These are phyloP conservation scores for Rubia occidens DNA, from an alignment of 305 asterid genomes.

Conservation along the genomic window DNA sequence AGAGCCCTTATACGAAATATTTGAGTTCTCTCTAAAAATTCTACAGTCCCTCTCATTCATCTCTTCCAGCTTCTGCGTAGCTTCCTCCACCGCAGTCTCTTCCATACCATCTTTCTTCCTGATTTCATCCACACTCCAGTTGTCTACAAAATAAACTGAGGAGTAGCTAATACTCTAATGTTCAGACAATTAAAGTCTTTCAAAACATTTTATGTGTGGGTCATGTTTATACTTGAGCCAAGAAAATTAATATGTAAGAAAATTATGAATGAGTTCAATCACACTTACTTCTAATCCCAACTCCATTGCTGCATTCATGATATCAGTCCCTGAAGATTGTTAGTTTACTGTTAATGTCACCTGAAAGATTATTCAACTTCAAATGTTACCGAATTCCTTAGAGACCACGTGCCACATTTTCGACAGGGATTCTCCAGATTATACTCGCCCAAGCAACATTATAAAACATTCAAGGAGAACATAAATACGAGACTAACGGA, in stretches of 20 bases:
- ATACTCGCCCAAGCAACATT: slow-evolving; percentile 5
- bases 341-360: slow-evolving; percentile 92
- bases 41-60: slow-evolving; percentile 91
- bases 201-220: too few relatives aligned
- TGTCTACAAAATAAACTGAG: too few relatives aligned
- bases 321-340: slow-evolving; percentile 84
- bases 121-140: slow-evolving; percentile 34
- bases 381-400: slow-evolving; percentile 4
- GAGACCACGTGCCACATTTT: neutral
- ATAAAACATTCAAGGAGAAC: neutral
- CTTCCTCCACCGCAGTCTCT: slow-evolving; percentile 69
- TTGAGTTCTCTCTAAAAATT: slow-evolving; percentile 71
- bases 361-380: slow-evolving; percentile 26
- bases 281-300: slow-evolving; percentile 71
- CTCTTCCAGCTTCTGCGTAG: slow-evolving; percentile 67
- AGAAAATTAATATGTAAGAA: neutral
- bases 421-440: slow-evolving; percentile 1
- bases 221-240: neutral
- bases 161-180: too few relatives aligned
- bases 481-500: neutral
- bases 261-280: neutral
- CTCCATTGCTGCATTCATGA: slow-evolving; percentile 95
- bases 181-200: too few relatives aligned
- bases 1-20: slow-evolving; percentile 72
- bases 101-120: slow-evolving; percentile 66